Evolutionary conservation across 192 early-diverging fungal species (phyloP), one percentile per base, ranked within the genome.

Genomic region (Dissophora globulifera): DNA sequence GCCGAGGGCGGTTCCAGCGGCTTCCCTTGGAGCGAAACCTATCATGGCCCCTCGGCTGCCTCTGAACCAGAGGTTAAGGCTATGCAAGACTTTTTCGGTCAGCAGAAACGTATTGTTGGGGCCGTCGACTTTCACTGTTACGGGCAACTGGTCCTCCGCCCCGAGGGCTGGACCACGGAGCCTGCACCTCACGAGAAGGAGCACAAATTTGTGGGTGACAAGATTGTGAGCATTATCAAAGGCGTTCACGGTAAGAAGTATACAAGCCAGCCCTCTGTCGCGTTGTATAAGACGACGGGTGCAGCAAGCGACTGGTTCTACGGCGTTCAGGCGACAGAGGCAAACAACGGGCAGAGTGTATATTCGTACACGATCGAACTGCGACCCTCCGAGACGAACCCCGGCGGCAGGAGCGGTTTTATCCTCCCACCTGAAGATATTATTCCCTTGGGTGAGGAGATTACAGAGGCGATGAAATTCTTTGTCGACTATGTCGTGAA

Each of bases 331-430:
- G 72, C 72, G 2, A 67, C 62, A 8, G 45, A 43, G 46, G 55
- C 58, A 7, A 66, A 64, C 40, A 62, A 65, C 35, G 61, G 63
- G 17, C 60, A 58, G 40, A 82, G 23, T n/a, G 48, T 69, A 13
- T 88, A 84, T 64, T 75, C 82, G 11, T 86, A 79, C 71, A 83
- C 84, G 16, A 87, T 89, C 43, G 87, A 88, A 75, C 66, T 89
- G 49, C 59, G 87, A 5, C 87, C 85, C 8, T 78, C 70, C 16
- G 61, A 67, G 17, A 65, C 54, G 0, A 55, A 66, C 47, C 65
- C 62, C 30, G 54, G 78, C n/a, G 72, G 72, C 59, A 54, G 67
- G 12, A 78, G 78, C 15, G 87, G 87, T 7, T 89, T 89, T 62
- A 75, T 89, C 56, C 74, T 89, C 25, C 82, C 83, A 16, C 84